A percentile compares a stretch with the other conserved stretches of the same genome.
Conservation (phyloP, 257 asterid genomes). For the Solanum dulcamara region DNA sequence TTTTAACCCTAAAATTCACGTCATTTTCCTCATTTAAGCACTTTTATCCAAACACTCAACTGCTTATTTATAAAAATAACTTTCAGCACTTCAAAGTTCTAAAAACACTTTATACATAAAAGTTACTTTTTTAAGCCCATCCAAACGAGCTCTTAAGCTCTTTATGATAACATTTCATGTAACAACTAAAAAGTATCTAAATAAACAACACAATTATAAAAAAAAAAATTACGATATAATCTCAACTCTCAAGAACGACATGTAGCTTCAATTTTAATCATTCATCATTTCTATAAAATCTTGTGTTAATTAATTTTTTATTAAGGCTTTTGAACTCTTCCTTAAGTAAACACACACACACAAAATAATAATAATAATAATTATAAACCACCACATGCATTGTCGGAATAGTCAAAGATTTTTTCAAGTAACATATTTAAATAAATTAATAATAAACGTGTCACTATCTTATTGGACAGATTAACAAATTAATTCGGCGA, state of each 20-base stretch:
- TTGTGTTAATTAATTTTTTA: neutral
- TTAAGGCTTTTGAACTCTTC: neutral
- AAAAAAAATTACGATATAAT: neutral
- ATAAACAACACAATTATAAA: no score
- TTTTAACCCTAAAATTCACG: no score
- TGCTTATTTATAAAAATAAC: no score
- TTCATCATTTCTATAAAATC: neutral
- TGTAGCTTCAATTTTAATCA: neutral
- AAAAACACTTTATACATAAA: no score
- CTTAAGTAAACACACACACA: neutral
- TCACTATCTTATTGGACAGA: slow-evolving; percentile 8
- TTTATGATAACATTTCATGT: no score
- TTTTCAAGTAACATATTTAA: neutral
- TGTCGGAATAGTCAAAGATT: slow-evolving; percentile 11
- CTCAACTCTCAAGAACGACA: neutral
- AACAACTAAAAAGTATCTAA: no score
- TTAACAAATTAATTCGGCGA: slow-evolving; percentile 6
- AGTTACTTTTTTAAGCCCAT: no score
- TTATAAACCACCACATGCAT: slow-evolving; percentile 20
- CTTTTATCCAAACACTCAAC: no score
- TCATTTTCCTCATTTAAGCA: no score
- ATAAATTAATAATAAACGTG: slow-evolving; percentile 1
- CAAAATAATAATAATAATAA: neutral
- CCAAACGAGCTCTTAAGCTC: no score
- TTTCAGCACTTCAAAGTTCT: no score